phyloP scores from a whole-genome alignment of 768 basidiomycete species.

The Russula earlei region DNA sequence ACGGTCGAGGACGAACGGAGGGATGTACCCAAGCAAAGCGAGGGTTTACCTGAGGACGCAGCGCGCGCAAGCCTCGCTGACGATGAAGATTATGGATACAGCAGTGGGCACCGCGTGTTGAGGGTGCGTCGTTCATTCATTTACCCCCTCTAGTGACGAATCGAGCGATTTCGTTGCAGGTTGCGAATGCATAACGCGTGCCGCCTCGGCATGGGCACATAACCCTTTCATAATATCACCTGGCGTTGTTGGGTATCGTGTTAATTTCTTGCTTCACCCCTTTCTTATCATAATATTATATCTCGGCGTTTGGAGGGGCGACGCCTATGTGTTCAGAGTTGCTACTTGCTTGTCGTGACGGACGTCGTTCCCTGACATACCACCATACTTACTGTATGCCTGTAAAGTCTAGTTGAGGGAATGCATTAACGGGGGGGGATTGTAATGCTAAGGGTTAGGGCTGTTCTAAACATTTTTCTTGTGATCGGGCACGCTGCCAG shows the following conservation, averaged over 20 bases:
- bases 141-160: background rate
- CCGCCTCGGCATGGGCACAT: background rate
- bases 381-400: conserved; percentile 1
- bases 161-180: background rate
- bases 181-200: conserved; percentile 6
- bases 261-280: background rate
- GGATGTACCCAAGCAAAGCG: background rate
- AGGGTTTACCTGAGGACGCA: conserved; percentile 13
- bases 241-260: background rate
- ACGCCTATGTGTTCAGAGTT: background rate
- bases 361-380: conserved; percentile 5
- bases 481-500: no score
- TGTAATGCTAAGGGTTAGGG: no score
- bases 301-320: background rate
- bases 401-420: conserved; percentile 1
- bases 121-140: conserved; percentile 20
- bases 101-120: conserved; percentile 25
- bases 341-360: conserved; percentile 3
- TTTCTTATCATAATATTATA: conserved; percentile 11
- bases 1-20: conserved; percentile 2
- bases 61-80: conserved; percentile 25
- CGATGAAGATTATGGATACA: conserved; percentile 29
- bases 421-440: background rate
- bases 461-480: background rate
- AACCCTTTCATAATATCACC: background rate